Evolutionary conservation across 371 early-diverging fungal genomes (phyloP).

Genomic region (Syncephalastrum racemosum): DNA sequence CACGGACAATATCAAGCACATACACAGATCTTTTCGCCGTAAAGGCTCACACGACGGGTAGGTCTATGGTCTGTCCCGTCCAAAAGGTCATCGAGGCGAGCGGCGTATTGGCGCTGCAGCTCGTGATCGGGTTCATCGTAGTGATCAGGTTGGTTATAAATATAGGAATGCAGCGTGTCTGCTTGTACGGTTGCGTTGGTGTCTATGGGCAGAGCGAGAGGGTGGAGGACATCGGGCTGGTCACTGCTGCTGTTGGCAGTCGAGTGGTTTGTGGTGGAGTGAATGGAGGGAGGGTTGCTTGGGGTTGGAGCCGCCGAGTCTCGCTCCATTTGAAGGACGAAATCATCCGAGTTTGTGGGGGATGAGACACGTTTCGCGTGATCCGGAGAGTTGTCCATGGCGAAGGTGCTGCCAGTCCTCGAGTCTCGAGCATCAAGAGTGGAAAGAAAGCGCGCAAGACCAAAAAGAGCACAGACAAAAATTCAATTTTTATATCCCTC

Average conservation of each 20-base stretch:
- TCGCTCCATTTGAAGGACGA: conserved; percentile 14
- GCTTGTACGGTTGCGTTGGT: conserved; percentile 10
- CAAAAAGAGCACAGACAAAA: too few relatives aligned
- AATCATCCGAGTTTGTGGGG: conserved; percentile 14
- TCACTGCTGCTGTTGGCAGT: not conserved
- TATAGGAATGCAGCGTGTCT: conserved; percentile 7
- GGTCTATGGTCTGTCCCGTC: conserved; percentile 14
- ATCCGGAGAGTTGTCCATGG: conserved; percentile 12
- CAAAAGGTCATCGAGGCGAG: conserved; percentile 23
- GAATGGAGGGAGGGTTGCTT: not conserved
- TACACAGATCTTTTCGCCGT: conserved; percentile 30
- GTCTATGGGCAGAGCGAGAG: conserved; percentile 7
- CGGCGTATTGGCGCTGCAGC: conserved; percentile 17
- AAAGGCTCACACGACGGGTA: conserved; percentile 25
- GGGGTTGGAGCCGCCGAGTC: not conserved
- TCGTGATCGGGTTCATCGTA: conserved; percentile 3
- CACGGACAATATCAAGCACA: too few relatives aligned
- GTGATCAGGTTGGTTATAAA: not conserved
- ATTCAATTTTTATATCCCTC: too few relatives aligned
- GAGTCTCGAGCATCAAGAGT: too few relatives aligned
- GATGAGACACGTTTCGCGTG: conserved; percentile 12
- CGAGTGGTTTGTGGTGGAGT: not conserved
- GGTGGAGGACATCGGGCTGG: conserved; percentile 10
- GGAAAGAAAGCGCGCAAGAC: too few relatives aligned
- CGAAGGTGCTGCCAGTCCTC: conserved; percentile 2